Conservation (phyloP, 148 eudicot genomes). For the Rhododendron ovatum region DNA sequence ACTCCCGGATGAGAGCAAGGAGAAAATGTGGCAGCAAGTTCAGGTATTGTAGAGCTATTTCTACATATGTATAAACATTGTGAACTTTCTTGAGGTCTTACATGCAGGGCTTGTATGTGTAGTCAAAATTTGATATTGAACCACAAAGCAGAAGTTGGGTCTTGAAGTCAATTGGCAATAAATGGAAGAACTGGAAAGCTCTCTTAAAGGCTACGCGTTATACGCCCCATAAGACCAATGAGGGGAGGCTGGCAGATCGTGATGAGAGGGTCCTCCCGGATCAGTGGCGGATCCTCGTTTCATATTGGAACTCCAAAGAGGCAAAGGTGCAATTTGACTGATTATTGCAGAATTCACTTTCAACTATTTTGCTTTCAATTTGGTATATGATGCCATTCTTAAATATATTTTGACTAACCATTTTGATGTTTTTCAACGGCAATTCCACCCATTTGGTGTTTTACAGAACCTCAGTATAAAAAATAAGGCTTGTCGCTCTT, state of each 20-base stretch:
- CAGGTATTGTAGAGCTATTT: conserved; percentile 24
- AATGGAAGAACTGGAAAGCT: conserved; percentile 36
- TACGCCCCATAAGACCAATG: conserved; percentile 27
- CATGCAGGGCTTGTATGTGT: not conserved
- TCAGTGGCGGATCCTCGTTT: conserved; percentile 35
- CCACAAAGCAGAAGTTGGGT: conserved; percentile 31
- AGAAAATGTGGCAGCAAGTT: conserved; percentile 42
- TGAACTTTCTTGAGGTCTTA: not conserved
- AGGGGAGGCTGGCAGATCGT: conserved; percentile 39
- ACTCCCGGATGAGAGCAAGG: conserved; percentile 32
- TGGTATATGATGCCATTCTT: not conserved
- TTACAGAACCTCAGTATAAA: conserved; percentile 21
- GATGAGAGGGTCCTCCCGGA: conserved; percentile 45
- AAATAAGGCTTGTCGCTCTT: conserved; percentile 26
- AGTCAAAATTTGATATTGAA: conserved; percentile 37
- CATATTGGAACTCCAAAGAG: conserved; percentile 31
- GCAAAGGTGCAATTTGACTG: conserved; percentile 19
- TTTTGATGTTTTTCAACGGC: not conserved
- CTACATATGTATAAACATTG: not conserved
- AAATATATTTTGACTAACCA: not conserved
- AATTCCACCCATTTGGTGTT: not conserved
- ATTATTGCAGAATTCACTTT: conserved; percentile 3
- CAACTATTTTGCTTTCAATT: not conserved
- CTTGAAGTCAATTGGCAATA: conserved; percentile 27
- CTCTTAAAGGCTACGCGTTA: conserved; percentile 23